phyloP scores from a whole-genome alignment of 257 asterid species.

The Ballota nigra region DNA sequence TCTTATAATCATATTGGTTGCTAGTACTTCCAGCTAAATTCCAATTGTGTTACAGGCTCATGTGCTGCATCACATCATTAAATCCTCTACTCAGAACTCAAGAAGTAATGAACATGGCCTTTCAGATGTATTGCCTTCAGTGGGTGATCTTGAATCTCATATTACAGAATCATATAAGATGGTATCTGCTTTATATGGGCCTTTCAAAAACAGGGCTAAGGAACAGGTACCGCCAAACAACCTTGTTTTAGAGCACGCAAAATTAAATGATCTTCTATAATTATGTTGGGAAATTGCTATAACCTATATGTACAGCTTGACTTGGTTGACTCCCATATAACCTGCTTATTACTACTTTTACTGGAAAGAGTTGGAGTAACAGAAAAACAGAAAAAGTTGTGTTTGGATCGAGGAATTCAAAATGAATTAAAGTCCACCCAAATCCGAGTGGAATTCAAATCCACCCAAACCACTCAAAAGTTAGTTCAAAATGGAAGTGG shows the following conservation, averaged over 20 bases:
- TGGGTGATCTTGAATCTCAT: conserved; percentile 68
- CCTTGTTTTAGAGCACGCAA: neutral
- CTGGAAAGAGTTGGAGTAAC: neutral
- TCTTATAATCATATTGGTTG: conserved; percentile 13
- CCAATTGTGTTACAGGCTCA: conserved; percentile 66
- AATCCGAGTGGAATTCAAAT: neutral
- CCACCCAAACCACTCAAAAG: neutral
- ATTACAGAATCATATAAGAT: conserved; percentile 85
- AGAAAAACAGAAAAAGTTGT: neutral
- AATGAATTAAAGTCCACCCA: neutral
- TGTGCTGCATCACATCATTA: conserved; percentile 81
- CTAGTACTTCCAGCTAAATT: conserved; percentile 27
- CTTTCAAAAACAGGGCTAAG: conserved; percentile 81
- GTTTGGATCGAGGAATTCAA: neutral
- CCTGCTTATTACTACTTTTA: neutral
- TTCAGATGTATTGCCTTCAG: conserved; percentile 38
- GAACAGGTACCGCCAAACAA: conserved; percentile 63
- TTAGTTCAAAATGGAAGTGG: neutral
- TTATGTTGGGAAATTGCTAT: neutral
- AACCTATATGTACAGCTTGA: neutral
- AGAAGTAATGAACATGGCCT: conserved; percentile 39
- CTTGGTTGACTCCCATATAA: neutral
- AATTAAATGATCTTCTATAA: conserved; percentile 9
- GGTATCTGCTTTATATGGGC: conserved; percentile 88
- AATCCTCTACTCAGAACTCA: conserved; percentile 48